Conservation (phyloP, 306 rosid species). For the Arachis stenosperma region DNA sequence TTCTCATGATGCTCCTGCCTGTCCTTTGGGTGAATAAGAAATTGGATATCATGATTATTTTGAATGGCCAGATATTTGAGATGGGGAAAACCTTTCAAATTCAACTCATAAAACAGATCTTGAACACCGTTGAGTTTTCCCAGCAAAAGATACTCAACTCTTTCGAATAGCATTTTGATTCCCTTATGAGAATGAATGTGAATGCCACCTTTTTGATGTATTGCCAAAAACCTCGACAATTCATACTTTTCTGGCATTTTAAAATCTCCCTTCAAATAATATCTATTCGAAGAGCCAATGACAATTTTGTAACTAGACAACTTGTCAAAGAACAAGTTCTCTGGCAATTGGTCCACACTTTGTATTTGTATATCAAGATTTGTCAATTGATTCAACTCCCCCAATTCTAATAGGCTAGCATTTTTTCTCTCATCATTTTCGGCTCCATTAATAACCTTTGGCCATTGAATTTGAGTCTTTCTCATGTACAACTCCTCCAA, state of each 20-base stretch:
- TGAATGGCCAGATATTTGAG: conserved; percentile 40
- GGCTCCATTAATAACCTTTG: neutral
- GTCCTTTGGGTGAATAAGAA: conserved; percentile 27
- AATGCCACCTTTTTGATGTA: conserved; percentile 12
- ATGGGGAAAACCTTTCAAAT: conserved; percentile 37
- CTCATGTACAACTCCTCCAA: conserved; percentile 53
- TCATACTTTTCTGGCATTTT: conserved; percentile 37
- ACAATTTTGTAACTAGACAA: conserved; percentile 40
- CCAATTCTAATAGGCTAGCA: conserved; percentile 42
- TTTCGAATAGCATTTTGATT: conserved; percentile 40
- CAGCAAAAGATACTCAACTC: conserved; percentile 41
- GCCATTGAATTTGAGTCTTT: conserved; percentile 42
- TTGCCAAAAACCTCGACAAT: conserved; percentile 32
- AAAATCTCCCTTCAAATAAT: conserved; percentile 8
- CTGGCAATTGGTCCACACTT: conserved; percentile 18
- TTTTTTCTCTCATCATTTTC: neutral
- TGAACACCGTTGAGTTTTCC: conserved; percentile 30
- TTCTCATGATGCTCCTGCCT: neutral
- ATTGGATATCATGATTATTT: neutral
- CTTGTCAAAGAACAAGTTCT: conserved; percentile 30
- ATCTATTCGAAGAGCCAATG: conserved; percentile 40
- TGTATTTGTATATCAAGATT: conserved; percentile 42
- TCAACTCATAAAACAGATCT: conserved; percentile 25
- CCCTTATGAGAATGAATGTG: conserved; percentile 36
- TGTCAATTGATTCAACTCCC: conserved; percentile 30